Conservation (phyloP, 2,329 filamentous ascomycete genomes). For the Endoconidiophora laricicola region DNA sequence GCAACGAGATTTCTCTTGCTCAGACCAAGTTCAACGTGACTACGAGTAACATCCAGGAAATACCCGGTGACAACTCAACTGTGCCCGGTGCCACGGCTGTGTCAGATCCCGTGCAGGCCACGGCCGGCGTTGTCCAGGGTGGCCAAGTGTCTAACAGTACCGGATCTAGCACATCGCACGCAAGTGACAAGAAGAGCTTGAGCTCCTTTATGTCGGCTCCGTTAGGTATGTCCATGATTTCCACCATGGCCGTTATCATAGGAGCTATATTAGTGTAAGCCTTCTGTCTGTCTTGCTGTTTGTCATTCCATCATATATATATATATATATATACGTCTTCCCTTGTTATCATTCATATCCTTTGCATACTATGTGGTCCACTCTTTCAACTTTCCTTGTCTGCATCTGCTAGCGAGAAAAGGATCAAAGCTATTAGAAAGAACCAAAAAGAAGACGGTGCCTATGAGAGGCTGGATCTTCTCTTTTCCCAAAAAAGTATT, state of each 20-base stretch:
- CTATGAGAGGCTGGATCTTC: conserved; percentile 8
- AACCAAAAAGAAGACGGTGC: neutral
- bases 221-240: neutral
- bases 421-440: neutral
- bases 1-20: conserved; percentile 54
- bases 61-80: conserved; percentile 28
- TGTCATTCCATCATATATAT: neutral
- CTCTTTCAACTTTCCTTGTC: neutral
- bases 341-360: neutral
- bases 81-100: conserved; percentile 40
- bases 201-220: conserved; percentile 11
- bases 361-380: neutral
- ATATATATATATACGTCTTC: neutral
- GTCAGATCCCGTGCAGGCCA: conserved; percentile 31
- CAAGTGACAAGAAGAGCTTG: neutral
- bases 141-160: neutral
- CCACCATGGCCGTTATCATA: neutral
- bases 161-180: neutral
- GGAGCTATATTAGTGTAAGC: neutral
- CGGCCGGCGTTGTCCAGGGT: conserved; percentile 22
- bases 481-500: neutral
- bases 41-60: conserved; percentile 33
- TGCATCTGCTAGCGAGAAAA: neutral
- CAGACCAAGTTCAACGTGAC: conserved; percentile 45
- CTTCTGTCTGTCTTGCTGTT: neutral